Conservation (phyloP, 495 filamentous ascomycete species). For the Aspergillus cavernicola region DNA sequence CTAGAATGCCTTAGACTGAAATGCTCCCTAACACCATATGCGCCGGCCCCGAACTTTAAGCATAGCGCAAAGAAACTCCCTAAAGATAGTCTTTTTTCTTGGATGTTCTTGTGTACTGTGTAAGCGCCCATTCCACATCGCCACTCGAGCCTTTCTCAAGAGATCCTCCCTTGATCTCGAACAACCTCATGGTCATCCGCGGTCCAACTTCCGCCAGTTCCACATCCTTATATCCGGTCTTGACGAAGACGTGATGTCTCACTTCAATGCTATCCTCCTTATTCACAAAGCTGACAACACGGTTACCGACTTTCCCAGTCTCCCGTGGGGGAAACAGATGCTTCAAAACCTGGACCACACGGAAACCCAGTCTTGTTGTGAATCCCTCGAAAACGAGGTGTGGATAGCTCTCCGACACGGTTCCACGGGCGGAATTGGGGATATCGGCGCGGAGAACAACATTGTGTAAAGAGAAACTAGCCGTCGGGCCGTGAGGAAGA, state of each 20-base stretch:
- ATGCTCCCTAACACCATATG: conserved; percentile 23
- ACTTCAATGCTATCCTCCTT: conserved; percentile 92
- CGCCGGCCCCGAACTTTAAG: conserved; percentile 22
- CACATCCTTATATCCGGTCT: conserved; percentile 80
- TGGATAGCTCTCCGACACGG: conserved; percentile 90
- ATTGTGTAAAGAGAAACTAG: conserved; percentile 89
- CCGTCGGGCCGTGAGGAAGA: conserved; percentile 89
- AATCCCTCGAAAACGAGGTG: conserved; percentile 97
- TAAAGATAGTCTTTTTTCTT: conserved; percentile 91
- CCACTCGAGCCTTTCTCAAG: conserved; percentile 86
- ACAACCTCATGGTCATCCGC: conserved; percentile 92
- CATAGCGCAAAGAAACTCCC: conserved; percentile 19
- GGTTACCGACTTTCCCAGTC: conserved; percentile 72
- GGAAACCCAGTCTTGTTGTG: conserved; percentile 71
- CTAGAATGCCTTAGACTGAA: conserved; percentile 13
- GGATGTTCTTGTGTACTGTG: conserved; percentile 88
- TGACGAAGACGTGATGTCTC: conserved; percentile 77
- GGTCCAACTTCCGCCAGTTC: conserved; percentile 95
- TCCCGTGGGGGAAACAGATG: conserved; percentile 94
- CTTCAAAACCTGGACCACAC: conserved; percentile 87
- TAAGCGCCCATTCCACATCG: conserved; percentile 94
- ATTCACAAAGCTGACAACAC: conserved; percentile 92
- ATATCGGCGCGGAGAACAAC: conserved; percentile 93
- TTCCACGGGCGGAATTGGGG: conserved; percentile 79
- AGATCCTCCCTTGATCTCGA: conserved; percentile 91